Conservation (phyloP, 2,329 filamentous ascomycete genomes). For the Fusarium burgessii region DNA sequence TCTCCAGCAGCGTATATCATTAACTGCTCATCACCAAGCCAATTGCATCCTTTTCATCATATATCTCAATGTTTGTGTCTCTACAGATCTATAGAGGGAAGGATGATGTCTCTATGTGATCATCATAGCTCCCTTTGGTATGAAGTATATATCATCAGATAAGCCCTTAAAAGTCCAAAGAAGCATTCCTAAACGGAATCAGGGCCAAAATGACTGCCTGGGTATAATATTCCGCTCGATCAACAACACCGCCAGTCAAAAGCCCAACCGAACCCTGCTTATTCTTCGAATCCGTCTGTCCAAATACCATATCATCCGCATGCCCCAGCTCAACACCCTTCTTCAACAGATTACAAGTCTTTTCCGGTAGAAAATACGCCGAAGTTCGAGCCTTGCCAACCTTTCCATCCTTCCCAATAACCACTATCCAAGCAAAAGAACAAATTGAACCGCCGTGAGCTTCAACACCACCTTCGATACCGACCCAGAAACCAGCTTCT, state of each 20-base stretch:
- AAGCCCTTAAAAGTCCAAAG: conserved; percentile 47
- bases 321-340: conserved; percentile 54
- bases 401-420: conserved; percentile 46
- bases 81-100: neutral
- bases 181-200: conserved; percentile 55
- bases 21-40: no score
- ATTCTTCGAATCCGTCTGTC: conserved; percentile 54
- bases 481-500: conserved; percentile 55
- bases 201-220: conserved; percentile 56
- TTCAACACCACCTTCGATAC: conserved; percentile 57
- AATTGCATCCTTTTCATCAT: neutral
- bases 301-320: conserved; percentile 55
- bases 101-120: no score
- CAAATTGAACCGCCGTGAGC: conserved; percentile 45
- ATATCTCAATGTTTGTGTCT: no score
- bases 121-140: no score
- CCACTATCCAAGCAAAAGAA: conserved; percentile 57
- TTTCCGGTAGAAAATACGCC: conserved; percentile 53
- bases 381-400: conserved; percentile 55
- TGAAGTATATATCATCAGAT: neutral
- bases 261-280: conserved; percentile 55
- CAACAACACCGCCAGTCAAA: conserved; percentile 54
- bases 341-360: conserved; percentile 52
- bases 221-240: conserved; percentile 53
- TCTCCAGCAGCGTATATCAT: neutral